Base-by-base conservation (phyloP, 2,329 filamentous ascomycete species). In the Kalaharituber pfeilii region DNA sequence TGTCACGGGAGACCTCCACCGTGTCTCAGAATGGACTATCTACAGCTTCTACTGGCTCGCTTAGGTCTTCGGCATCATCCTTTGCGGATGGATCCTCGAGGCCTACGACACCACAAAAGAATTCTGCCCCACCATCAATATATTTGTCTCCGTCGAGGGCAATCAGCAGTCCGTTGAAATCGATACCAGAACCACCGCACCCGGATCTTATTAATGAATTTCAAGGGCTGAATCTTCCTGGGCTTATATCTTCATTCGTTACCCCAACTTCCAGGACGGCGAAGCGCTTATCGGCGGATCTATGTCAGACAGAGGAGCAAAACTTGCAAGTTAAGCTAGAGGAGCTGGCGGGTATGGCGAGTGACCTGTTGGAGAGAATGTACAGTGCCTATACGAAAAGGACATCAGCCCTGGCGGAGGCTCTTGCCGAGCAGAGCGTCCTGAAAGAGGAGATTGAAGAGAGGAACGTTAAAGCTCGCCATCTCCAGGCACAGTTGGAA, bases 341-440 rank as follows among this genome's bases (percentile, higher is more conserved):
- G 78, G 64, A 80, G 77, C 63, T 69, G 80, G n/a, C 75, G 77
- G 55, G 66, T 69, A 78, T 77, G 54, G 79, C 79, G 2, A 68
- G 70, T 3, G 74, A 75, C 3, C 66, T 81, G 3, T 65, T 82
- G 24, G 69, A 68, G 22, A 74, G 70, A 63, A 74, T 81, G 59
- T 80, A 81, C 61, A 67, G 66, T 9, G 78, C 78, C 27, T 81
- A 81, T 64, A 74, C 75, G 49, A 66, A 72, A 53, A 75, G 74
- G 24, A 73, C 74, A 4, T 58, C 69, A 0, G 69, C 72, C n/a
- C 65, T 77, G 1, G 68, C 68, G 9, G 76, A 80, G 42, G 60
- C 77, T 8, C 69, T 69, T 27, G 71, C 71, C 7, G 77, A 81
- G 63, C 71, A 71, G n/a, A 72, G 74, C 45, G 74, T 72, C 0